Base-by-base conservation (phyloP, 306 rosid species). In the Mucuna pruriens region DNA sequence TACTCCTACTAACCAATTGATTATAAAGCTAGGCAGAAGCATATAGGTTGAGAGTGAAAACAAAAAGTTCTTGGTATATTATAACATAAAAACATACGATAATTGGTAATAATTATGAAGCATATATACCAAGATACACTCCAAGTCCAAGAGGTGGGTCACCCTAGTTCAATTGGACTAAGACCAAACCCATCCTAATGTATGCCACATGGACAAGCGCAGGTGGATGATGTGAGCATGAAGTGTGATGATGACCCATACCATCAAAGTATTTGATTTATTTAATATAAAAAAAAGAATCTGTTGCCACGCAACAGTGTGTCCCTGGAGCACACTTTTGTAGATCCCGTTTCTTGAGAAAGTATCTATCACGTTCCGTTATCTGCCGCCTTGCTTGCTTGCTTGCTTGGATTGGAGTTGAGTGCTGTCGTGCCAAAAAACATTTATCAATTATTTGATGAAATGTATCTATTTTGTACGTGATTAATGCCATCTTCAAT, bases 161-260 rank as follows among this genome's bases (percentile, higher is more conserved):
- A 78, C 57, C 71, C 55, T 33, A 63, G 38, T 68, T 80, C 46
- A 83, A 85, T 85, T 89, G 94, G 89, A 86, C 87, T 83, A 71
- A 54, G 89, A 87, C 92, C 97, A 87, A 93, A 91, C 96, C 88
- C 90, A 83, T 58, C 80, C 67, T 75, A 80, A 20, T 77, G 76
- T 71, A 69, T 83, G 94, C 85, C 85, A 90, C 92, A 91, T 90
- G 89, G 86, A 87, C 62, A 39, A n/a, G 84, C 58, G 67, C 78
- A 75, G 89, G 58, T 83, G 82, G 82, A 84, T 91, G 97, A 90
- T 65, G 69, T 90, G 91, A 91, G 93, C 97, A 87, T 93, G 97
- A 93, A 86, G 97, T 93, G 86, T 84, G 85, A 82, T 88, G 90
- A 85, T 87, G 94, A 75, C 71, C 87, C 87, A 63, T 82, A 44